Percentiles rank a stretch among this genome's conserved stretches.
Conservation (phyloP, 1,284 basidiomycete genomes). For the Pseudozyma flocculosa region DNA sequence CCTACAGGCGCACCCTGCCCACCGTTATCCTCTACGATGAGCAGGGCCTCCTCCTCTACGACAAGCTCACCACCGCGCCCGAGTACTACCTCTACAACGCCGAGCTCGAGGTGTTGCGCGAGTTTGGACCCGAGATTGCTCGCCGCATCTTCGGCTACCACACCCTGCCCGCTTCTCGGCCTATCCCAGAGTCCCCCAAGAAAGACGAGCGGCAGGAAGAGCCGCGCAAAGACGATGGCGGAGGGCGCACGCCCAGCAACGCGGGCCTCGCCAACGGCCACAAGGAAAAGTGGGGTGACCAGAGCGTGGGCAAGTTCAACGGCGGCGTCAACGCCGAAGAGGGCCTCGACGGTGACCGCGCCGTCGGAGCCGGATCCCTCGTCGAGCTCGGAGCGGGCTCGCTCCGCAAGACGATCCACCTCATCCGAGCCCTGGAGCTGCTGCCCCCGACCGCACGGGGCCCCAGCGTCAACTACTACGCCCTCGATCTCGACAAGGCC, state of each 20-base stretch:
- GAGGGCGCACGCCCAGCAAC: background rate
- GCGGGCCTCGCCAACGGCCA: constrained; percentile 28
- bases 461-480: constrained; percentile 79
- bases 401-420: constrained; percentile 69
- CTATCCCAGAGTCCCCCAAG: no score
- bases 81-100: constrained; percentile 84
- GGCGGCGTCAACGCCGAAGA: constrained; percentile 63
- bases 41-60: constrained; percentile 76
- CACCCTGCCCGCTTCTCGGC: no score
- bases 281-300: constrained; percentile 62
- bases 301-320: constrained; percentile 74
- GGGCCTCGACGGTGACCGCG: constrained; percentile 61
- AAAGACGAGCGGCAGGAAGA: constrained; percentile 8
- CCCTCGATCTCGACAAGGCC: constrained; percentile 83
- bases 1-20: constrained; percentile 65
- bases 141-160: constrained; percentile 42
- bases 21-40: constrained; percentile 87
- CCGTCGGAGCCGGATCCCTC: constrained; percentile 27
- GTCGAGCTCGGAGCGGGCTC: constrained; percentile 47
- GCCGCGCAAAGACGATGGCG: constrained; percentile 10
- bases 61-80: constrained; percentile 60
- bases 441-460: constrained; percentile 39
- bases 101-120: constrained; percentile 62
- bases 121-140: constrained; percentile 62
- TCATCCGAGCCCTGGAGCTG: constrained; percentile 71